Base-by-base conservation (phyloP, 106 monocot species). In the Alisma plantagoaquatica region DNA sequence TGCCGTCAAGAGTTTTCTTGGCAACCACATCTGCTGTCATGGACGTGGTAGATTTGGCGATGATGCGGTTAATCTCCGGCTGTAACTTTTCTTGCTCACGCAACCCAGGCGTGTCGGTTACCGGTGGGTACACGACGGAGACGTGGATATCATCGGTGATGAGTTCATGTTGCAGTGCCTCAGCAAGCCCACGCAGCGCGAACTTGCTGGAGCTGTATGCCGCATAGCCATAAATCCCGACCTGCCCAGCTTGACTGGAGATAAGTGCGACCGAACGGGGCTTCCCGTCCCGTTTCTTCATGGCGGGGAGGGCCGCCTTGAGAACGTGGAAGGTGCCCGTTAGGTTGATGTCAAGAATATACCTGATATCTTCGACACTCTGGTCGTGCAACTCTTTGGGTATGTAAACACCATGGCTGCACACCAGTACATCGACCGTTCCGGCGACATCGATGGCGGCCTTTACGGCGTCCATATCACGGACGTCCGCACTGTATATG, bases 121-220 rank as follows among this genome's bases (percentile, higher is more conserved):
- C 28, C 15, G 26, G 16, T 2, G 52, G 52, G 3, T 29, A 31
- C 3, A 53, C 4, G 2, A 30, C 6, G 29, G 52, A 53, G 9
- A 53, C 17, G 31, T 53, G 52, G 52, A 53, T 53, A 10, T 30
- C 31, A 15, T 53, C 52, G 1, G 18, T 27, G 29, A 26, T 25
- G 9, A 30, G 52, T 31, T 53, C 52, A 27, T 29, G 28, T 31
- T 53, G 52, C 15, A 53, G 24, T 1, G 52, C 52, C 52, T 53
- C 52, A n/a, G 52, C 52, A n/a, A 53, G 29, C 52, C 52, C 52
- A 41, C 38, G n/a, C n/a, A n/a, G n/a, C n/a, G n/a, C n/a, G n/a
- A n/a, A n/a, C n/a, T n/a, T n/a, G n/a, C n/a, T n/a, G n/a, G n/a
- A n/a, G n/a, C n/a, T n/a, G n/a, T n/a, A n/a, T n/a, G n/a, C n/a